These are phyloP conservation scores for Magnolia officinalis DNA, from an alignment of 164 flowering plant species.

Conservation along the genomic window DNA sequence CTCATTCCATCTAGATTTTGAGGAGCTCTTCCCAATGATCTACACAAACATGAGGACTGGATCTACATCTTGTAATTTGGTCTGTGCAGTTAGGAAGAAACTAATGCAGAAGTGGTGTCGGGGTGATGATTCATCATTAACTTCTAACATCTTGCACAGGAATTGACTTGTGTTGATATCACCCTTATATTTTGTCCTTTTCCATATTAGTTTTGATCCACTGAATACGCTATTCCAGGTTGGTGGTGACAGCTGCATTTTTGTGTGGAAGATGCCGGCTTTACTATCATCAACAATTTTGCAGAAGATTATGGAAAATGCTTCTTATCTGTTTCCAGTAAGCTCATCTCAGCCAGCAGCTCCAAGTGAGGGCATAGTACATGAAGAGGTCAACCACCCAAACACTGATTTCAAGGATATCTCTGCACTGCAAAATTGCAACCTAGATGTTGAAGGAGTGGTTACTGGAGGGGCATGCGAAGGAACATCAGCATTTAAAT, in stretches of 20 bases:
- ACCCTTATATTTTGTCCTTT: not conserved
- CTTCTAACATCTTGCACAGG: not conserved
- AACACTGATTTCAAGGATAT: constrained; percentile 11
- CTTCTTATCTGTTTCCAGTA: constrained; percentile 30
- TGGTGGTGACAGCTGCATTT: constrained; percentile 72
- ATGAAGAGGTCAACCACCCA: constrained; percentile 21
- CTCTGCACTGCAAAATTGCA: constrained; percentile 6
- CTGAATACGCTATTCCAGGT: constrained; percentile 33
- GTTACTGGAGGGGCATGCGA: constrained; percentile 15
- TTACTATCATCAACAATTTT: constrained; percentile 45
- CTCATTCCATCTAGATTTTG: not conserved
- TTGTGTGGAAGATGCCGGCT: constrained; percentile 64
- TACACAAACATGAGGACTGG: not conserved
- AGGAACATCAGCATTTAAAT: constrained; percentile 39
- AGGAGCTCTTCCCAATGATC: not conserved
- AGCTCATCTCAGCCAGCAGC: constrained; percentile 16
- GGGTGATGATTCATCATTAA: not conserved
- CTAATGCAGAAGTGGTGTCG: not conserved
- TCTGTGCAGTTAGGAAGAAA: not conserved
- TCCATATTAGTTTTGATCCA: not conserved
- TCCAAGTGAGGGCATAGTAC: constrained; percentile 21
- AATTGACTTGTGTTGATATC: not conserved
- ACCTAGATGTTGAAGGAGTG: constrained; percentile 10
- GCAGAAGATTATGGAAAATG: constrained; percentile 37
- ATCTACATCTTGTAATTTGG: not conserved